Conservation (phyloP, 805 yeast species). For the Myxozyma kluyveri region DNA sequence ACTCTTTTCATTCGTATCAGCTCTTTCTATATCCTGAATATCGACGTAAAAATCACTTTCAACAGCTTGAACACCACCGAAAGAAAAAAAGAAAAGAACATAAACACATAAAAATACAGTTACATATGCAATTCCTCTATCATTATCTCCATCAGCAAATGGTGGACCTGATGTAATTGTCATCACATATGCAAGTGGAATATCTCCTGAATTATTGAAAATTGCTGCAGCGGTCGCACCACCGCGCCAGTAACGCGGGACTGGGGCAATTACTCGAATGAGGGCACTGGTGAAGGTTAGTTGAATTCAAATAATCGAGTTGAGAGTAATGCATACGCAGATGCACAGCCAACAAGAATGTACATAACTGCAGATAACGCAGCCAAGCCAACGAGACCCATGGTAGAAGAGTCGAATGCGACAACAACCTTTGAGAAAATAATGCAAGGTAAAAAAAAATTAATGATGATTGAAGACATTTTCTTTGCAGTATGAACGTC, state of each 20-base stretch:
- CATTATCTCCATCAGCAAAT: constrained; percentile 59
- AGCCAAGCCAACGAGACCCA: constrained; percentile 66
- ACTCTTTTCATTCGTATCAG: constrained; percentile 22
- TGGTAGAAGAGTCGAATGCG: constrained; percentile 64
- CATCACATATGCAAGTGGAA: constrained; percentile 73
- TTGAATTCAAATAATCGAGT: not conserved
- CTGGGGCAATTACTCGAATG: constrained; percentile 49
- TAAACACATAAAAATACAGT: constrained; percentile 73
- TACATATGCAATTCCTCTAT: constrained; percentile 78
- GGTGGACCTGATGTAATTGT: constrained; percentile 62
- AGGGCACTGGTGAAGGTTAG: constrained; percentile 32
- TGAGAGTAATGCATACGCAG: constrained; percentile 34
- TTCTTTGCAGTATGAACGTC: constrained; percentile 48
- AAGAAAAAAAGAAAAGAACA: constrained; percentile 64
- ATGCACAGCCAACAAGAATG: constrained; percentile 47
- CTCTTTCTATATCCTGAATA: not conserved
- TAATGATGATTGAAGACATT: constrained; percentile 64
- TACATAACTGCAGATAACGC: constrained; percentile 49
- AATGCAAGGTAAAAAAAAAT: constrained; percentile 70
- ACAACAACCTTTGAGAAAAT: constrained; percentile 70
- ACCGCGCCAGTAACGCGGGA: constrained; percentile 73
- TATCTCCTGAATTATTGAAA: constrained; percentile 75
- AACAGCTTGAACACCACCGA: constrained; percentile 69
- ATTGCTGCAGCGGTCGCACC: constrained; percentile 71
- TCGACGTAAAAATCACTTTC: constrained; percentile 61